phyloP scores from a whole-genome alignment of 495 filamentous ascomycete genomes.

The Xylaria bambusicola region DNA sequence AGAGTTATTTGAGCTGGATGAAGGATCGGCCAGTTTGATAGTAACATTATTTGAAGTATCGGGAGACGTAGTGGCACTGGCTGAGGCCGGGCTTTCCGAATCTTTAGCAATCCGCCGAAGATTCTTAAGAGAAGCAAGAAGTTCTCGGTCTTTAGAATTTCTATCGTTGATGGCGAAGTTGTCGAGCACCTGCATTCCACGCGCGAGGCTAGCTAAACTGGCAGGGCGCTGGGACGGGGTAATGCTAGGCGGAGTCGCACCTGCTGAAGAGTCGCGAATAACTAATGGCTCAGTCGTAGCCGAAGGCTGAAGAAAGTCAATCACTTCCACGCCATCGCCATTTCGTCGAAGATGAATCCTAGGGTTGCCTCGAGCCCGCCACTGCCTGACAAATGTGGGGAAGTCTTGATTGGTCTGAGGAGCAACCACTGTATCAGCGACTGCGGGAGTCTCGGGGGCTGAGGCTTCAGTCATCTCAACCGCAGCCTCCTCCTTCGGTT shows the following conservation, averaged over 20 bases:
- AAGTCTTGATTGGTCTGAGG: constrained; percentile 26
- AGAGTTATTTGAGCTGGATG: no score
- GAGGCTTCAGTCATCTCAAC: constrained; percentile 15
- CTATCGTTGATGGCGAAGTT: no score
- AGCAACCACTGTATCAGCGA: constrained; percentile 21
- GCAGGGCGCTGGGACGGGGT: background rate
- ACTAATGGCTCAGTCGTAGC: constrained; percentile 12
- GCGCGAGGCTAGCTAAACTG: constrained; percentile 15
- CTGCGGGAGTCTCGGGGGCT: background rate
- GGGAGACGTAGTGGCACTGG: no score
- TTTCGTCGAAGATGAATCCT: constrained; percentile 28
- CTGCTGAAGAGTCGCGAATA: constrained; percentile 6
- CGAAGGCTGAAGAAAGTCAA: constrained; percentile 24
- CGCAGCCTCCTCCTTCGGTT: background rate
- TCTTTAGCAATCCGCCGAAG: no score
- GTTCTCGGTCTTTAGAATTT: no score
- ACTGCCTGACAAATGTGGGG: constrained; percentile 26
- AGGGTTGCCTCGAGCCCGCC: constrained; percentile 28
- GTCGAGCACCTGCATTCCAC: constrained; percentile 26
- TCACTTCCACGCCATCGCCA: constrained; percentile 24
- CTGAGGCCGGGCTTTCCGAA: no score
- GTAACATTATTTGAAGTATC: no score
- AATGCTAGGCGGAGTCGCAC: background rate
- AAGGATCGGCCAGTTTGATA: no score
- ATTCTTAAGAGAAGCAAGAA: no score